Base-by-base conservation (phyloP, 2,329 filamentous ascomycete genomes). In the Cyclaneusma minus region DNA sequence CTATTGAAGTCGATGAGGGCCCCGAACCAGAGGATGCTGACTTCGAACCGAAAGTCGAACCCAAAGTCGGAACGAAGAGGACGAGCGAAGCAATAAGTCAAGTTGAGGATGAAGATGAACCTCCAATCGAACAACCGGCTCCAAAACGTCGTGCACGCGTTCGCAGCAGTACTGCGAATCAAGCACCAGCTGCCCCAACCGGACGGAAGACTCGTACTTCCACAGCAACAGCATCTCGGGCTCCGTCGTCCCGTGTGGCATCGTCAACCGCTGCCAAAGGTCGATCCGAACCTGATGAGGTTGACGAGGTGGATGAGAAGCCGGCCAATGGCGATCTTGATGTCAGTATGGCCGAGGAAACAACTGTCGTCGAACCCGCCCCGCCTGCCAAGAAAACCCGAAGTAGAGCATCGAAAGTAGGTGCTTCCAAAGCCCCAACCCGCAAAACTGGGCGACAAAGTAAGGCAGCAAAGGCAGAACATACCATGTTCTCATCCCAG, bases 281-380 rank as follows among this genome's bases (percentile, higher is more conserved):
- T n/a, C 50, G 51, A 10, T 48, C 49, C 4, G 49, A 65, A 7
- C 62, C 64, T 0, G 59, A 68, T 29, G 71, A 80, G n/a, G n/a
- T n/a, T 33, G 65, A 70, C 2, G 73, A 78, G 35, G 62, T 80
- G 19, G 70, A 81, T 27, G 63, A 64, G 13, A 68, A 68, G 25
- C 54, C 81, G n/a, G n/a, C n/a, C 1, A 64, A 77, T 40, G 69
- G 65, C 3, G 75, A 77, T 30, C 57, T 80, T 7, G 66, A 74
- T 22, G 54, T 64, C 14, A 61, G 58, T 2, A 63, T 72, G 16
- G 60, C 64, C 9, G 66, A 69, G 22, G 56, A 59, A 17, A 47
- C 58, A 6, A 50, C 50, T 4, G 50, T 30, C 17, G 21, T 24
- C n/a, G 15, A 25, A 13, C 13, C 14, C 8, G 22, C 11, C 17